Conservation (phyloP, 306 rosid species). For the Dryas octopetala region DNA sequence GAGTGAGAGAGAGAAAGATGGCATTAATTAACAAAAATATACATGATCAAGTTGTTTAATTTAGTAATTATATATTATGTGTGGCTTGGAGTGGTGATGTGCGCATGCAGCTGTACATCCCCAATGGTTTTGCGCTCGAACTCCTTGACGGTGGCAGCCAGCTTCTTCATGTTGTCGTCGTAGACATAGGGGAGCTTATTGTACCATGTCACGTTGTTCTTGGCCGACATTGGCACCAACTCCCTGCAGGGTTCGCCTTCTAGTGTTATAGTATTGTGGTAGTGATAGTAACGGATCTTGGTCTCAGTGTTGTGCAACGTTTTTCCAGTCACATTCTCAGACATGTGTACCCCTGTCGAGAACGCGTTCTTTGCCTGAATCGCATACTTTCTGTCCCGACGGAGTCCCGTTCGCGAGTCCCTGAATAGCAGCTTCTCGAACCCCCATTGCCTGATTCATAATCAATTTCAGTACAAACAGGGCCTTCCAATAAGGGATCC, state of each 20-base stretch:
- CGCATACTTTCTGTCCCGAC: slow-evolving; percentile 42
- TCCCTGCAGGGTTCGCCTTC: slow-evolving; percentile 35
- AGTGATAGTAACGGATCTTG: slow-evolving; percentile 43
- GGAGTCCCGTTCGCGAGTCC: slow-evolving; percentile 35
- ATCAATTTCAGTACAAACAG: not conserved
- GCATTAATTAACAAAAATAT: too few species aligned
- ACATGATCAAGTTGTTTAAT: too few species aligned
- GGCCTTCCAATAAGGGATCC: too few species aligned
- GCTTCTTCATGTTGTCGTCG: slow-evolving; percentile 38
- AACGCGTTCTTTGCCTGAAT: slow-evolving; percentile 43
- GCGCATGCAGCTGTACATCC: not conserved
- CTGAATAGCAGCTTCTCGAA: slow-evolving; percentile 42
- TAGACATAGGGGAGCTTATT: slow-evolving; percentile 28
- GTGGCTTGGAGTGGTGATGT: too few species aligned
- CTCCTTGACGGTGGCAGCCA: slow-evolving; percentile 29
- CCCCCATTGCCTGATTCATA: slow-evolving; percentile 42
- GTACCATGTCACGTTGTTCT: slow-evolving; percentile 25
- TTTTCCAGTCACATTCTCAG: slow-evolving; percentile 42
- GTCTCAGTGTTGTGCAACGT: slow-evolving; percentile 40
- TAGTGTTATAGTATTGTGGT: slow-evolving; percentile 37
- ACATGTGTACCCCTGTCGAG: slow-evolving; percentile 50
- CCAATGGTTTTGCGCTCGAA: slow-evolving; percentile 35
- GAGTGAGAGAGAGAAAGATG: too few species aligned
- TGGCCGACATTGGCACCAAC: slow-evolving; percentile 32
- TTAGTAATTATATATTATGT: too few species aligned